phyloP scores from a whole-genome alignment of 2,329 filamentous ascomycete species.

The Fusarium pininemorale region DNA sequence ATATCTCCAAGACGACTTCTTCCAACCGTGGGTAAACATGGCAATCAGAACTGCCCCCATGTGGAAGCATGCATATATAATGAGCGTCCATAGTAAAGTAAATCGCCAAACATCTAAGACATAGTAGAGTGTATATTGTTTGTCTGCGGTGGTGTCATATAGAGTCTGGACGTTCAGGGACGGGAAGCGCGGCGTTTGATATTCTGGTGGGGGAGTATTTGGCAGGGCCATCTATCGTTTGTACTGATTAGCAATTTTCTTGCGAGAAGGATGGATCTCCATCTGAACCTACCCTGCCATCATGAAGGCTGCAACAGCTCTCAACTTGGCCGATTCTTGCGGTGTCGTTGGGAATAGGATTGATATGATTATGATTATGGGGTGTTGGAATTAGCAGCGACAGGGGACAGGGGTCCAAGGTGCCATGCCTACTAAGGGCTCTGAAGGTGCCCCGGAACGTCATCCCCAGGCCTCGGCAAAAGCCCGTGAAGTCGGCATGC shows the following conservation, averaged over 20 bases:
- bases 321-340: background rate
- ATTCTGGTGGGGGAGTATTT: conserved; percentile 56
- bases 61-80: conserved; percentile 81
- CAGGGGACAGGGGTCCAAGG: conserved; percentile 13
- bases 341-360: conserved; percentile 8
- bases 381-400: conserved; percentile 30
- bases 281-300: conserved; percentile 36
- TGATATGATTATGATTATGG: conserved; percentile 17
- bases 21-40: conserved; percentile 73
- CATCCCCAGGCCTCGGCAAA: conserved; percentile 44
- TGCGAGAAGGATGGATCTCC: background rate
- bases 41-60: conserved; percentile 76
- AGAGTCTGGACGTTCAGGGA: conserved; percentile 79
- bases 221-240: conserved; percentile 38
- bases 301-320: conserved; percentile 18
- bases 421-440: too few species aligned
- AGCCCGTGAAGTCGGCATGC: conserved; percentile 37
- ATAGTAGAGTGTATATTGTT: conserved; percentile 72
- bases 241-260: conserved; percentile 5
- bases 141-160: conserved; percentile 53
- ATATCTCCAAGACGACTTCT: conserved; percentile 64
- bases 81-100: conserved; percentile 85
- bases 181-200: conserved; percentile 78
- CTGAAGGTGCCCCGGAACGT: conserved; percentile 18
- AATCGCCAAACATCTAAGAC: conserved; percentile 85